phyloP scores from a whole-genome alignment of 257 asterid species.

The Plantago ovata region DNA sequence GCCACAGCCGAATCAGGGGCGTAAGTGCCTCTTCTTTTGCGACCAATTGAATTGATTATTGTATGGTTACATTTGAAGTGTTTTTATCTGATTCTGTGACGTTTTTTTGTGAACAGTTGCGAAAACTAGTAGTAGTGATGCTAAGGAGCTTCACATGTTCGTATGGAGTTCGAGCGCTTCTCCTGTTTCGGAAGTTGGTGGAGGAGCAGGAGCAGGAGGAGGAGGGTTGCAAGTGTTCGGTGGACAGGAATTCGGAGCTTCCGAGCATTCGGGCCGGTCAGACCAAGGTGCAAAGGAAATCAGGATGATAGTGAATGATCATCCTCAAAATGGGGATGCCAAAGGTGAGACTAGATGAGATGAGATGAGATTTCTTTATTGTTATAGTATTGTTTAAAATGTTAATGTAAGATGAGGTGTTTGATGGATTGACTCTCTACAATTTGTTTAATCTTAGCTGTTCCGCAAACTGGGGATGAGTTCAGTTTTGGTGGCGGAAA shows the following conservation, averaged over 20 bases:
- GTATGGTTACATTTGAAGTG: no score
- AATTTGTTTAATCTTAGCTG: conserved; percentile 28
- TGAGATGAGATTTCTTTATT: not conserved
- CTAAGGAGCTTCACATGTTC: conserved; percentile 95
- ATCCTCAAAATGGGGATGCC: conserved; percentile 71
- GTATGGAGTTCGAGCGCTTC: conserved; percentile 99
- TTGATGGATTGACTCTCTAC: conserved; percentile 1
- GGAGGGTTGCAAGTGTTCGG: conserved; percentile 43
- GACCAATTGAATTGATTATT: no score
- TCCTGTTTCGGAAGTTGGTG: conserved; percentile 75
- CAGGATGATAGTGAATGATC: conserved; percentile 73
- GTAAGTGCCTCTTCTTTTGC: no score
- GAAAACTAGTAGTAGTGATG: conserved; percentile 66
- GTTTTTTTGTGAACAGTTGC: no score
- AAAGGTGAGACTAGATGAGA: conserved; percentile 42
- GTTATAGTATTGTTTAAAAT: no score
- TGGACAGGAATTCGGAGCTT: conserved; percentile 44
- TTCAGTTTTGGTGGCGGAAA: conserved; percentile 71
- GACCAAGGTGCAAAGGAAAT: conserved; percentile 95
- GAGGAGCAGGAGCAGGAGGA: conserved; percentile 27
- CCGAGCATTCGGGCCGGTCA: conserved; percentile 75
- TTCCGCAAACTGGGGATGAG: conserved; percentile 55
- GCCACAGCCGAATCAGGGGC: not conserved
- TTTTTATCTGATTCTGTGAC: no score
- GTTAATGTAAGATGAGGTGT: conserved; percentile 8